Evolutionary conservation across 345 rosid species (phyloP).

Genomic region (Moricandia moricandioides): DNA sequence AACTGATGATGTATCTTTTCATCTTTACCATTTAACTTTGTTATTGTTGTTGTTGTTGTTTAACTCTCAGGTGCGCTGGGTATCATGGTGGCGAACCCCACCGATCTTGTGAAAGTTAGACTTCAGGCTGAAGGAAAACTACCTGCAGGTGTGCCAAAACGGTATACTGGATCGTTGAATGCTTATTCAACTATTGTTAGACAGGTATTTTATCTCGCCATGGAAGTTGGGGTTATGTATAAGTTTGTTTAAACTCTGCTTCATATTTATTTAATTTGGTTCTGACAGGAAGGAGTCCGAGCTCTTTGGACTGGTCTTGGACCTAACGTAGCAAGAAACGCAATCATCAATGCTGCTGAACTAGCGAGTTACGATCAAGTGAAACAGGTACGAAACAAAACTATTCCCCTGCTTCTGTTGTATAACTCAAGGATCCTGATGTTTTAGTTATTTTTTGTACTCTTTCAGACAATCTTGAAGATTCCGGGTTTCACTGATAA

Average conservation of each 20-base stretch:
- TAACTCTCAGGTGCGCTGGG: slow-evolving; percentile 72
- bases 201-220: slow-evolving; percentile 54
- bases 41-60: neutral
- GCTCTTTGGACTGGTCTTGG: slow-evolving; percentile 99
- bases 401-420: slow-evolving; percentile 7
- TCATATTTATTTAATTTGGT: slow-evolving; percentile 18
- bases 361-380: slow-evolving; percentile 98
- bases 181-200: slow-evolving; percentile 91
- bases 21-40: neutral
- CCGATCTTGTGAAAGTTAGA: slow-evolving; percentile 98
- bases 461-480: slow-evolving; percentile 78
- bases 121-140: slow-evolving; percentile 98
- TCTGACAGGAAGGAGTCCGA: slow-evolving; percentile 73
- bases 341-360: slow-evolving; percentile 96
- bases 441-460: neutral
- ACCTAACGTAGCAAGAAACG: slow-evolving; percentile 90
- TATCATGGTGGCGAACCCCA: slow-evolving; percentile 86
- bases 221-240: slow-evolving; percentile 16
- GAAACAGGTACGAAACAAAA: slow-evolving; percentile 55
- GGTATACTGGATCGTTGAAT: slow-evolving; percentile 87
- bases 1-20: neutral
- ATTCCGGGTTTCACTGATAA: slow-evolving; percentile 96
- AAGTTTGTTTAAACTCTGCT: neutral
- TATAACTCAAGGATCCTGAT: neutral
- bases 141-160: slow-evolving; percentile 90